These are phyloP conservation scores for Metrosideros polymorpha DNA, from an alignment of 441 rosid genomes.

Conservation along the genomic window DNA sequence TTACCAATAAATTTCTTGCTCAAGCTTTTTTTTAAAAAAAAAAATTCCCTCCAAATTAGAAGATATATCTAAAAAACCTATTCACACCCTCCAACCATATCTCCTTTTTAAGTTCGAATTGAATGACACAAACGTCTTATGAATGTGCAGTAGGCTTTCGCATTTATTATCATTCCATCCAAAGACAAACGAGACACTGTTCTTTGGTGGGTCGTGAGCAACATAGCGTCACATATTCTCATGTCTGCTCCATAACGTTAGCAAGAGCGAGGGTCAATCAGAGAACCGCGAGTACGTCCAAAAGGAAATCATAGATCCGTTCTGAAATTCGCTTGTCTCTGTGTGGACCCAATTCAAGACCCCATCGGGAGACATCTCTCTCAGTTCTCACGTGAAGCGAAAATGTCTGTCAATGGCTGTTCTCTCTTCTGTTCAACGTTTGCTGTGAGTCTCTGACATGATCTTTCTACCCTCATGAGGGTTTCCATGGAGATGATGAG, in stretches of 20 bases:
- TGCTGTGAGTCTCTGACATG: background rate
- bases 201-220: background rate
- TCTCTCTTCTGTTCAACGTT: background rate
- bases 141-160: background rate
- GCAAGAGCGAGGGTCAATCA: background rate
- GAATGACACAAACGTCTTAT: background rate
- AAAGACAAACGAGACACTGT: background rate
- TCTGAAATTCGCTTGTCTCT: background rate
- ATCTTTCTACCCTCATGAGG: background rate
- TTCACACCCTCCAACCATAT: background rate
- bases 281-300: background rate
- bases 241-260: background rate
- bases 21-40: background rate
- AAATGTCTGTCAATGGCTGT: background rate
- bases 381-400: background rate
- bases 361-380: background rate
- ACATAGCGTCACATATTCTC: background rate
- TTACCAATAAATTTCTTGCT: background rate
- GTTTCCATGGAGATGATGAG: background rate
- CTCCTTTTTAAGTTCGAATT: background rate
- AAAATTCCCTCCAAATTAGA: background rate
- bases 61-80: background rate
- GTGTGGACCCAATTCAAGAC: background rate
- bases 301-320: background rate
- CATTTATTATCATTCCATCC: background rate